These are phyloP conservation scores for Epichloe scottii DNA, from an alignment of 2,329 filamentous ascomycete species.

Conservation along the genomic window DNA sequence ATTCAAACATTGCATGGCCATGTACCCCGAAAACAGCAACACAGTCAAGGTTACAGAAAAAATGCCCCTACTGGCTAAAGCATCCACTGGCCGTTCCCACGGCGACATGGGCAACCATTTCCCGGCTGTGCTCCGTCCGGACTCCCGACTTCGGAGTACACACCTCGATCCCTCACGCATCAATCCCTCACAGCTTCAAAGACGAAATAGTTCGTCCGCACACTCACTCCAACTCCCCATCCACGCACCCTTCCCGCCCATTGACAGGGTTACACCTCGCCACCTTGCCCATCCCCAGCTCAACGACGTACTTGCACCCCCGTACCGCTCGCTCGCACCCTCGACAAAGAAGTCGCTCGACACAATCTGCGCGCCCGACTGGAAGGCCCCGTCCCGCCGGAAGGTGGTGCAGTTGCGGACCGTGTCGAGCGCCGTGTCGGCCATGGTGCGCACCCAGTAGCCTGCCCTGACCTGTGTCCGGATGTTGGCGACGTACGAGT, in stretches of 20 bases:
- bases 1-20: no score
- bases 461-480: conserved; percentile 30
- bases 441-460: conserved; percentile 36
- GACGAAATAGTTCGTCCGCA: no score
- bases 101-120: background rate
- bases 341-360: conserved; percentile 35
- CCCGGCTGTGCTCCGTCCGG: no score
- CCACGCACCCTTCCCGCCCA: conserved; percentile 9
- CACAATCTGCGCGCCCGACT: conserved; percentile 36
- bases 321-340: conserved; percentile 30
- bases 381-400: conserved; percentile 19
- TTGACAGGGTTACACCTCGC: conserved; percentile 22
- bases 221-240: conserved; percentile 6
- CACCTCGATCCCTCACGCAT: no score
- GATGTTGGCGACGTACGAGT: conserved; percentile 25
- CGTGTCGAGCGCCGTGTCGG: conserved; percentile 32
- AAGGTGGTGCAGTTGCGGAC: conserved; percentile 25
- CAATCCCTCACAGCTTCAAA: no score
- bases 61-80: background rate
- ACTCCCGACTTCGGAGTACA: no score
- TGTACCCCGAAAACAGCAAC: background rate
- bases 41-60: background rate
- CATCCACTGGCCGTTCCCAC: background rate
- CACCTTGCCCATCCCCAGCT: conserved; percentile 11
- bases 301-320: conserved; percentile 30